These are phyloP conservation scores for Trichosporon inkin DNA, from an alignment of 1,284 basidiomycete genomes.

Conservation along the genomic window DNA sequence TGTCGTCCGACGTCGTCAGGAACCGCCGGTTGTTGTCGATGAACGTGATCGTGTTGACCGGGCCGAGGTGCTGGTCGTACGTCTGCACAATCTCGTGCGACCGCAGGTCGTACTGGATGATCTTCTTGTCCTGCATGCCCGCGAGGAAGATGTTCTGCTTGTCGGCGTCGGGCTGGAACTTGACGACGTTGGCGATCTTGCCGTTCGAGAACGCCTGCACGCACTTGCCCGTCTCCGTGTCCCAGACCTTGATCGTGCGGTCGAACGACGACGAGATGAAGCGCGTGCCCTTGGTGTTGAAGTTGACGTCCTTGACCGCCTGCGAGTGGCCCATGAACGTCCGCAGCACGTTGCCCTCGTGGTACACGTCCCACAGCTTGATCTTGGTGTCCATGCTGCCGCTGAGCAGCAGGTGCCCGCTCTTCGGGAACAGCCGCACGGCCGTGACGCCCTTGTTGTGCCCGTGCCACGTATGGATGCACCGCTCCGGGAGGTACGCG, in stretches of 20 bases:
- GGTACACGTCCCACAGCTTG: slow-evolving; percentile 99
- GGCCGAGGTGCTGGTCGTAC: slow-evolving; percentile 96
- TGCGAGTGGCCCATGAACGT: slow-evolving; percentile 97
- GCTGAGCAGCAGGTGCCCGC: slow-evolving; percentile 86
- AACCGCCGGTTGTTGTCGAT: slow-evolving; percentile 93
- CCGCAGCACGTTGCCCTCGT: slow-evolving; percentile 89
- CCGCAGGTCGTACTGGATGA: slow-evolving; percentile 93
- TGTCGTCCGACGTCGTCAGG: slow-evolving; percentile 97
- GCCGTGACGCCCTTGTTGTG: slow-evolving; percentile 96
- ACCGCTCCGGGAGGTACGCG: slow-evolving; percentile 85
- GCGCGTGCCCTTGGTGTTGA: slow-evolving; percentile 83
- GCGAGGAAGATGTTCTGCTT: slow-evolving; percentile 96
- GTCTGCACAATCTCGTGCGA: slow-evolving; percentile 93
- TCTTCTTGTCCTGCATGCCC: slow-evolving; percentile 99
- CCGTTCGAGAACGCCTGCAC: slow-evolving; percentile 92
- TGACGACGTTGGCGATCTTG: slow-evolving; percentile 90
- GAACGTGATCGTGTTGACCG: slow-evolving; percentile 97
- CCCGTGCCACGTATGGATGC: slow-evolving; percentile 96
- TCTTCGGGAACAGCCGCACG: slow-evolving; percentile 84
- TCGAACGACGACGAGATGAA: slow-evolving; percentile 95
- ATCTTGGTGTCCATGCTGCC: slow-evolving; percentile 98
- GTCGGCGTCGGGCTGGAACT: slow-evolving; percentile 92
- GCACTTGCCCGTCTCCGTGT: slow-evolving; percentile 94
- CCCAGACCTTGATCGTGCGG: slow-evolving; percentile 97
- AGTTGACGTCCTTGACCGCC: slow-evolving; percentile 91